Evolutionary conservation across 2,329 filamentous ascomycete genomes (phyloP).

Genomic region (Thyridium curvatum): DNA sequence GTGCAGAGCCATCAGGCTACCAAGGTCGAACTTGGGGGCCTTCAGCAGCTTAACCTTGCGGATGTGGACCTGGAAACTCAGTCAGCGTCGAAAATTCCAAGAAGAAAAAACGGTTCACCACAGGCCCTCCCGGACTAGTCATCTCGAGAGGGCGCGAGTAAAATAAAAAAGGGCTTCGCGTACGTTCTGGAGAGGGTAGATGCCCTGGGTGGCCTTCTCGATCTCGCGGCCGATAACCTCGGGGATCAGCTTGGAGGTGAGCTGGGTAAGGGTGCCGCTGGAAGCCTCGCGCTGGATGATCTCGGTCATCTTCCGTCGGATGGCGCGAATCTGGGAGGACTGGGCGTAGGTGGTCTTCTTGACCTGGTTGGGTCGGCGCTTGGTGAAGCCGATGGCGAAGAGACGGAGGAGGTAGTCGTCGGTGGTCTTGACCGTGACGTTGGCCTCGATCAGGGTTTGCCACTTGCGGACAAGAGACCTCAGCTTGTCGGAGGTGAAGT

Average conservation of each 20-base stretch:
- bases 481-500: constrained; percentile 99
- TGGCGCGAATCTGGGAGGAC: constrained; percentile 93
- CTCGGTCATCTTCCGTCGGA: constrained; percentile 99
- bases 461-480: constrained; percentile 99
- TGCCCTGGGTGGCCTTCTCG: constrained; percentile 98
- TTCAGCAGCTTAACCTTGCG: constrained; percentile 99
- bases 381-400: constrained; percentile 99
- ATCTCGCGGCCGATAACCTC: constrained; percentile 99
- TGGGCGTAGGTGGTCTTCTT: constrained; percentile 99
- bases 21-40: constrained; percentile 97
- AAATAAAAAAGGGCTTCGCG: constrained; percentile 22
- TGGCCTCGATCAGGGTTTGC: constrained; percentile 99
- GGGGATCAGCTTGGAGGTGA: constrained; percentile 97
- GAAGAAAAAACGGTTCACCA: constrained; percentile 13
- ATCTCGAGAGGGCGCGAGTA: background rate
- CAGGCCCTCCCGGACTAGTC: too few species aligned
- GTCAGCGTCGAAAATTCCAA: constrained; percentile 1
- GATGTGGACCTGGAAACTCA: constrained; percentile 78
- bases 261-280: constrained; percentile 89
- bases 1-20: constrained; percentile 91
- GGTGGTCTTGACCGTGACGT: constrained; percentile 99
- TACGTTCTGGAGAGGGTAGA: constrained; percentile 99
- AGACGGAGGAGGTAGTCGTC: constrained; percentile 99
- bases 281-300: constrained; percentile 96
- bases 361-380: constrained; percentile 98